Percentiles rank a stretch among this genome's conserved stretches.
These are phyloP conservation scores for Auriscalpium orientale DNA, from an alignment of 768 basidiomycete genomes.

Conservation along the genomic window DNA sequence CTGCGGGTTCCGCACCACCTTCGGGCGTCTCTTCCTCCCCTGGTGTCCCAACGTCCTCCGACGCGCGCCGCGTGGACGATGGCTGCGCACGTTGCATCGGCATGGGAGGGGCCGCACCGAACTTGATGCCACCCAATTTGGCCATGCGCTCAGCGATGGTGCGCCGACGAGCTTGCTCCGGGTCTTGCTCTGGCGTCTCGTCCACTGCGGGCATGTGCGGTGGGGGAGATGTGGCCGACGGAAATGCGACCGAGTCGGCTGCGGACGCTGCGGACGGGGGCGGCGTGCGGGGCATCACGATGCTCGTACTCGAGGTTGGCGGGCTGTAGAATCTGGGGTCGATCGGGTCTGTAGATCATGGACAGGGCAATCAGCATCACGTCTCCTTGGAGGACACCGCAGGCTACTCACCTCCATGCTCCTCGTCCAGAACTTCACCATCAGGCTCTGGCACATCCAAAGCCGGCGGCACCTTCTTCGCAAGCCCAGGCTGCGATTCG, in stretches of 20 bases:
- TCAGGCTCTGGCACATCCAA: conserved; percentile 5
- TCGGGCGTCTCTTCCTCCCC: conserved; percentile 14
- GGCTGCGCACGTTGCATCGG: conserved; percentile 31
- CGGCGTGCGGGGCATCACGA: not conserved
- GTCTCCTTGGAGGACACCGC: not conserved
- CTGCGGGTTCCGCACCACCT: conserved; percentile 16
- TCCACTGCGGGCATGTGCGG: not conserved
- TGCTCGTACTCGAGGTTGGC: conserved; percentile 22
- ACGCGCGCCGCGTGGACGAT: conserved; percentile 22
- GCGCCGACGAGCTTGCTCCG: conserved; percentile 39
- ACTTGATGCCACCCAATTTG: conserved; percentile 77
- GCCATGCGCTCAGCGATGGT: conserved; percentile 96
- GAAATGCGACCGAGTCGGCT: conserved; percentile 1
- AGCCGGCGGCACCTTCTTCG: conserved; percentile 5
- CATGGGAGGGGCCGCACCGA: conserved; percentile 59
- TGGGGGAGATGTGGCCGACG: not conserved
- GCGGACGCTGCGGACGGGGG: not conserved
- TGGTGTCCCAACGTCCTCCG: conserved; percentile 5
- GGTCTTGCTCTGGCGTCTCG: conserved; percentile 40
- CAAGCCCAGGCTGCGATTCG: not conserved
- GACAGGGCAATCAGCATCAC: conserved; percentile 5
- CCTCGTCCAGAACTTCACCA: conserved; percentile 14
- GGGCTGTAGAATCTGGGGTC: conserved; percentile 58
- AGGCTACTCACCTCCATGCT: conserved; percentile 37
- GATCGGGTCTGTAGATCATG: conserved; percentile 66